These are phyloP conservation scores for Claviceps arundinis DNA, from an alignment of 2,329 filamentous ascomycete genomes.

Conservation along the genomic window DNA sequence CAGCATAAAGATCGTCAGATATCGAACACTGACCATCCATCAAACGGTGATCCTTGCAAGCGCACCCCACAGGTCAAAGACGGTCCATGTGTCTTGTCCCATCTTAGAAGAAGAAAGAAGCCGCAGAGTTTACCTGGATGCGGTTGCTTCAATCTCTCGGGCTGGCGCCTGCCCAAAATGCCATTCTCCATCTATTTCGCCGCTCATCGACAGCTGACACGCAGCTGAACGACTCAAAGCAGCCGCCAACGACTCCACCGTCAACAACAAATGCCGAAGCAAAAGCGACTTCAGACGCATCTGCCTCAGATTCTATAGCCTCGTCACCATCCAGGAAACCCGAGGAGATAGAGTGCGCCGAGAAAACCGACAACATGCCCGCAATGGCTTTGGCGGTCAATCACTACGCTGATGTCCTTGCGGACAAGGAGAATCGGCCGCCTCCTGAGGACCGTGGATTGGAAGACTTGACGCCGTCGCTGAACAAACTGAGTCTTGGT, in stretches of 20 bases:
- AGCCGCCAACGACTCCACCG: background rate
- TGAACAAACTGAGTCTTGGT: conserved; percentile 12
- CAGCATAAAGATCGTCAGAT: no score
- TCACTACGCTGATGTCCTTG: background rate
- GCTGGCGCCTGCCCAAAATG: conserved; percentile 18
- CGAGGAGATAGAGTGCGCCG: no score
- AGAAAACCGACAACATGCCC: background rate
- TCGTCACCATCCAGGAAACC: background rate
- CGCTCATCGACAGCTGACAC: conserved; percentile 14
- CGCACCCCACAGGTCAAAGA: background rate
- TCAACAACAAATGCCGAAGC: conserved; percentile 3
- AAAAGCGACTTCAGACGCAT: conserved; percentile 2
- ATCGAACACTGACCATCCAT: no score
- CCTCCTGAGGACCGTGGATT: conserved; percentile 2
- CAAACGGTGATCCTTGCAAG: no score
- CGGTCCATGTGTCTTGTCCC: background rate
- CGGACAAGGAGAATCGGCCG: conserved; percentile 20
- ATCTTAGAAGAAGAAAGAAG: background rate
- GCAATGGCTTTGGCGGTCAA: conserved; percentile 7
- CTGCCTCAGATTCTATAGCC: conserved; percentile 3
- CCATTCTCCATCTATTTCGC: conserved; percentile 19
- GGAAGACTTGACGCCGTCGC: conserved; percentile 4
- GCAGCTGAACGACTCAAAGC: background rate
- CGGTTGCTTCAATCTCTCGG: conserved; percentile 17
- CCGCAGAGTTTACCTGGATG: conserved; percentile 7